These are phyloP conservation scores for Boletus rubroflammeus DNA, from an alignment of 768 basidiomycete species.

Conservation along the genomic window DNA sequence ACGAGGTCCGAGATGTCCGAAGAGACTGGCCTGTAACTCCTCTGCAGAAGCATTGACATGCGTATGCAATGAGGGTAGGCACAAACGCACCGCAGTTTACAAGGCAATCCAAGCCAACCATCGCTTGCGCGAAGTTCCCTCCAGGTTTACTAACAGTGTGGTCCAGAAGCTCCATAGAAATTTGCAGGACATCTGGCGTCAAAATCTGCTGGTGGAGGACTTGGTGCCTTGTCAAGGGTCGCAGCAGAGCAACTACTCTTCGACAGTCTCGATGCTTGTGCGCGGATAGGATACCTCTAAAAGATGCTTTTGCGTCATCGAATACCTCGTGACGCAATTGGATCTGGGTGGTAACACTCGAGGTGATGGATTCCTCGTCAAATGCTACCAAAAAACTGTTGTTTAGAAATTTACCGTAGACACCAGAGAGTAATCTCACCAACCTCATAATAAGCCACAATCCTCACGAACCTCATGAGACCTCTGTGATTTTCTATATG, in stretches of 20 bases:
- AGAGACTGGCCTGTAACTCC: neutral
- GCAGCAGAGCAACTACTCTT: slow-evolving; percentile 11
- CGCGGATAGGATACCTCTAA: neutral
- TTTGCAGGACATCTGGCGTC: neutral
- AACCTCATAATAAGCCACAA: slow-evolving; percentile 12
- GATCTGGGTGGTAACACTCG: neutral
- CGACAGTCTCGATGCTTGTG: slow-evolving; percentile 10
- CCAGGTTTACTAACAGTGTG: neutral
- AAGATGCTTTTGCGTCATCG: neutral
- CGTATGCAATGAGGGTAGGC: neutral
- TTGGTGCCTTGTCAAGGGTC: slow-evolving; percentile 10
- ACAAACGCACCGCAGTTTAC: slow-evolving; percentile 8
- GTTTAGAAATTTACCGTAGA: neutral
- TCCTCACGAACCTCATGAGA: slow-evolving; percentile 3
- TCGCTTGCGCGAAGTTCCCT: slow-evolving; percentile 5
- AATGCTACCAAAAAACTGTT: neutral
- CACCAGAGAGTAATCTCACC: neutral
- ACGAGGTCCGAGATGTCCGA: too few species aligned
- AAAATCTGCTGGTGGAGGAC: neutral
- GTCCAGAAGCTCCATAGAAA: neutral
- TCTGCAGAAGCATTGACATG: neutral
- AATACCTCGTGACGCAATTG: neutral
- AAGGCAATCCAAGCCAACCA: slow-evolving; percentile 13
- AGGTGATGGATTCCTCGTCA: neutral
- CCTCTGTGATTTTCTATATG: neutral